A percentile compares a stretch with the other conserved stretches of the same genome.
These are phyloP conservation scores for Podosphaera xanthii DNA, from an alignment of 2,329 filamentous ascomycete species.

Conservation along the genomic window DNA sequence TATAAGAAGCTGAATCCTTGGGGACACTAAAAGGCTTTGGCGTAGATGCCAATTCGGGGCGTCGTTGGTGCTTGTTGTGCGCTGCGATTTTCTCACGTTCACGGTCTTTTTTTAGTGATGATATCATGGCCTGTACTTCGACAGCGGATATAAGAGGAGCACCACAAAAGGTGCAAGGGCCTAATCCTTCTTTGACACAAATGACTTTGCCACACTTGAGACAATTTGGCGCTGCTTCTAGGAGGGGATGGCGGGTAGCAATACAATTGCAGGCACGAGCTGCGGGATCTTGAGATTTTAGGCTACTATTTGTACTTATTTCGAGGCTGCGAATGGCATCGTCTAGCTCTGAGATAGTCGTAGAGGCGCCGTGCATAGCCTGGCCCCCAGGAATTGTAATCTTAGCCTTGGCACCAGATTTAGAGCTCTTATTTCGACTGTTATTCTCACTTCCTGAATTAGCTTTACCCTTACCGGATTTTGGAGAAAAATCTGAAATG, in stretches of 20 bases:
- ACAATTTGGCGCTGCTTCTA: constrained; percentile 84
- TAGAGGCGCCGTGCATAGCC: constrained; percentile 62
- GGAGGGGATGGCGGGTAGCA: constrained; percentile 64
- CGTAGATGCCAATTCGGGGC: constrained; percentile 38
- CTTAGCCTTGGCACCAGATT: constrained; percentile 30
- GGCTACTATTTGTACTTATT: constrained; percentile 67
- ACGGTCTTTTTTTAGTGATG: constrained; percentile 61
- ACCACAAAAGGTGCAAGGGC: constrained; percentile 81
- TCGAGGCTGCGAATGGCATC: constrained; percentile 76
- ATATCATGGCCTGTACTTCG: constrained; percentile 71
- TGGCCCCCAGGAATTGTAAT: constrained; percentile 52
- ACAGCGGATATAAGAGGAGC: constrained; percentile 44
- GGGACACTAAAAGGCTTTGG: constrained; percentile 35
- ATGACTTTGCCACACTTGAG: constrained; percentile 83
- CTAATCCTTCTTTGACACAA: constrained; percentile 80
- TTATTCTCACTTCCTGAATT: constrained; percentile 23
- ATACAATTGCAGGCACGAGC: constrained; percentile 68
- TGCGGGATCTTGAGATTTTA: constrained; percentile 28
- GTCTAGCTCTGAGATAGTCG: constrained; percentile 45
- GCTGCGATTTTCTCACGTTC: constrained; percentile 68
- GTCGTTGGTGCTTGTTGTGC: constrained; percentile 48
- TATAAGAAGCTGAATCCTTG: constrained; percentile 8
- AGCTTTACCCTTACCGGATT: constrained; percentile 24
- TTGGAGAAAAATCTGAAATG: constrained; percentile 47
- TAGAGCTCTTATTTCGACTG: constrained; percentile 25